Evolutionary conservation across 257 asterid genomes (phyloP).

Genomic region (Nicotiana noctiflora): DNA sequence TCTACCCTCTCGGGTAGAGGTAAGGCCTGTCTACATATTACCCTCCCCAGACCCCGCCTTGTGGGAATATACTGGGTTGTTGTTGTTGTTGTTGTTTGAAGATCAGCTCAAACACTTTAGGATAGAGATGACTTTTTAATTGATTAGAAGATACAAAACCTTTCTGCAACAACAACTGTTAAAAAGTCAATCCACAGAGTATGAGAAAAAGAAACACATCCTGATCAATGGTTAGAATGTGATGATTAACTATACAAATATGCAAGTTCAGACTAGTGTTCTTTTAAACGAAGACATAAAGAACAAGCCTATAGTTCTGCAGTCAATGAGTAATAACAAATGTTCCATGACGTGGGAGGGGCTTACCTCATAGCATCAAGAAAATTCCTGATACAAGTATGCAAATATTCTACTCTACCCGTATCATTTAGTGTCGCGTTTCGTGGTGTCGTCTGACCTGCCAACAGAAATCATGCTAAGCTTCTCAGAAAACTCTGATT

Average conservation of each 20-base stretch:
- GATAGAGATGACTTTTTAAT: too few relatives aligned
- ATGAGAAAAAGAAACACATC: background rate
- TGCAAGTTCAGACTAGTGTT: background rate
- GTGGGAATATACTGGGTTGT: too few relatives aligned
- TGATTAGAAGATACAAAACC: too few relatives aligned
- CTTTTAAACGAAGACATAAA: too few relatives aligned
- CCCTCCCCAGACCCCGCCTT: too few relatives aligned
- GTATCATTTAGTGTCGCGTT: constrained; percentile 16
- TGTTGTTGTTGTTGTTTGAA: too few relatives aligned
- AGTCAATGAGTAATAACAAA: background rate
- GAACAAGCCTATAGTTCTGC: background rate
- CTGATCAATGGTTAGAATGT: background rate
- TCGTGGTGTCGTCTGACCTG: constrained; percentile 3
- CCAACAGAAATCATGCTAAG: constrained; percentile 7
- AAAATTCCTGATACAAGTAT: constrained; percentile 19
- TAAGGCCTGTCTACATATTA: too few relatives aligned
- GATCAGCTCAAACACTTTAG: too few relatives aligned
- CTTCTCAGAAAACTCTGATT: constrained; percentile 12
- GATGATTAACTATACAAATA: background rate
- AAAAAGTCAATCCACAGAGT: background rate
- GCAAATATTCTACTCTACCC: constrained; percentile 14
- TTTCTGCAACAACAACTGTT: background rate
- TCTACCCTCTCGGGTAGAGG: too few relatives aligned
- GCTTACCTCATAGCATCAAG: constrained; percentile 27
- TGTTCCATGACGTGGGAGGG: background rate